Evolutionary conservation across 176 grass and related monocot genomes (phyloP).

Genomic region (Oryza glaberrima): DNA sequence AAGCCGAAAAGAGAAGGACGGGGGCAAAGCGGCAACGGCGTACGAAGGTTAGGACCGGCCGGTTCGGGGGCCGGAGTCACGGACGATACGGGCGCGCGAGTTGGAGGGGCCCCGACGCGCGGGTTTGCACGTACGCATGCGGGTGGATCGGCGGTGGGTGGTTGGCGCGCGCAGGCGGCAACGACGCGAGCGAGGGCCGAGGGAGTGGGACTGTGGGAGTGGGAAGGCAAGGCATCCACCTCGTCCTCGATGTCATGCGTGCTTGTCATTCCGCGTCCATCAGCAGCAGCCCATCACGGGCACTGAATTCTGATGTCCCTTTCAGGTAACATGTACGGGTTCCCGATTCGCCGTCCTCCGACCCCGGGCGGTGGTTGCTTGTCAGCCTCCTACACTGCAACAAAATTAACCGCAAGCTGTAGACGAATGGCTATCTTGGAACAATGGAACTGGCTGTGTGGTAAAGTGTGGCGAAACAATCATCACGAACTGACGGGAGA

Average conservation of each 20-base stretch:
- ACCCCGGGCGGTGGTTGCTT: not conserved
- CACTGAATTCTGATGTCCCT: not conserved
- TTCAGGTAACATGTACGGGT: not conserved
- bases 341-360: not conserved
- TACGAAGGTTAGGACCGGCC: not conserved
- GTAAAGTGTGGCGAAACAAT: no score
- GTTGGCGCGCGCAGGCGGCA: constrained; percentile 12
- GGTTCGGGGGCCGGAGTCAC: not conserved
- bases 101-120: constrained; percentile 3
- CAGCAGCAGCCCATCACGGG: no score
- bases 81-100: constrained; percentile 21
- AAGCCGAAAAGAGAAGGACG: not conserved
- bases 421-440: not conserved
- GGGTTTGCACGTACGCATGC: not conserved
- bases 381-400: not conserved
- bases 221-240: no score
- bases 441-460: no score
- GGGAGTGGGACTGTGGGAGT: no score
- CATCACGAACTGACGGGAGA: no score
- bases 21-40: no score
- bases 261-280: not conserved
- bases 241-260: not conserved
- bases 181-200: not conserved
- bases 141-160: not conserved
- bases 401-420: not conserved